Percentiles rank a stretch among this genome's conserved stretches.
These are phyloP conservation scores for Claviceps sp. DNA, from an alignment of 2,329 filamentous ascomycete genomes.

Conservation along the genomic window DNA sequence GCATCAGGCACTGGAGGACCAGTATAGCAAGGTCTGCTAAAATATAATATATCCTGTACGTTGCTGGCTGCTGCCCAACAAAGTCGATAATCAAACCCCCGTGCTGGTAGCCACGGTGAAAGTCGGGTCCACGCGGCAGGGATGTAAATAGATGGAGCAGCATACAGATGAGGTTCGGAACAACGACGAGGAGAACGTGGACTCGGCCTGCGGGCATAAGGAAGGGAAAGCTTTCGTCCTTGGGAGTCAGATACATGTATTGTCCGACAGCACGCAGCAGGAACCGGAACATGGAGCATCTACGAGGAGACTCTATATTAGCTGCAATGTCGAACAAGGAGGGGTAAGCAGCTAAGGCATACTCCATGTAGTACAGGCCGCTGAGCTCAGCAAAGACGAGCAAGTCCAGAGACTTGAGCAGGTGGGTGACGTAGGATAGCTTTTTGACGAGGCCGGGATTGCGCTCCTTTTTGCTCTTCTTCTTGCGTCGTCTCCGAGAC, in stretches of 20 bases:
- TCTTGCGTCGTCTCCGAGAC: slow-evolving; percentile 22
- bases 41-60: slow-evolving; percentile 41
- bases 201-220: slow-evolving; percentile 41
- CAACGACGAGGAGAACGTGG: slow-evolving; percentile 44
- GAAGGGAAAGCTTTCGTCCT: slow-evolving; percentile 41
- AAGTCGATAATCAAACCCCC: slow-evolving; percentile 56
- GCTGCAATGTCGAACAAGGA: neutral
- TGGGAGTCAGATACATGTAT: slow-evolving; percentile 51
- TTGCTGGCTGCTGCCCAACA: slow-evolving; percentile 50
- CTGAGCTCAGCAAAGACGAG: slow-evolving; percentile 52
- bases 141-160: slow-evolving; percentile 44
- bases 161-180: slow-evolving; percentile 47
- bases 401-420: slow-evolving; percentile 48
- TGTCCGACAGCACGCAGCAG: slow-evolving; percentile 45
- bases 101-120: slow-evolving; percentile 51
- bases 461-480: slow-evolving; percentile 23
- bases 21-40: slow-evolving; percentile 43
- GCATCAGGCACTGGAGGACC: slow-evolving; percentile 47
- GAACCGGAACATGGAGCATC: slow-evolving; percentile 52
- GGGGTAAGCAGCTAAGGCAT: slow-evolving; percentile 14
- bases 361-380: slow-evolving; percentile 60
- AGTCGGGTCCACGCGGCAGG: slow-evolving; percentile 43
- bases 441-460: slow-evolving; percentile 39
- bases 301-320: slow-evolving; percentile 16
- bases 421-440: slow-evolving; percentile 44